Percentiles rank a stretch among this genome's conserved stretches.
Conservation (phyloP, 805 yeast genomes). For the Yarrowia yakushimensis region DNA sequence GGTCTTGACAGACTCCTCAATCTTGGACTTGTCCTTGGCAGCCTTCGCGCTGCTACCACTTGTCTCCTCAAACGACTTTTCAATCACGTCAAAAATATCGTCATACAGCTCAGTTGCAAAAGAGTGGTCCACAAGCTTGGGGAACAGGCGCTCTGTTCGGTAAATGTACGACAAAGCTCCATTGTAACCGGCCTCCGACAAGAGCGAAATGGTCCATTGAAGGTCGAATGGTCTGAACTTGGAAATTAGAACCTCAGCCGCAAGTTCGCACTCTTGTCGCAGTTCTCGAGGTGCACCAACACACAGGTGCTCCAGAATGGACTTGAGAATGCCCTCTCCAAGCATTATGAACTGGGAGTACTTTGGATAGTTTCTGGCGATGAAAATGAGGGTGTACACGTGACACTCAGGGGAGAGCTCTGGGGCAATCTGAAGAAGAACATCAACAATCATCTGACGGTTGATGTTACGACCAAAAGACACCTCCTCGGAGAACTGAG, state of each 20-base stretch:
- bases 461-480: conserved; percentile 43
- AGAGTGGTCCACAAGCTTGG: conserved; percentile 57
- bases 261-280: conserved; percentile 66
- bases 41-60: conserved; percentile 31
- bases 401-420: conserved; percentile 35
- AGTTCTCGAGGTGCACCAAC: conserved; percentile 31
- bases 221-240: conserved; percentile 58
- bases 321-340: conserved; percentile 54
- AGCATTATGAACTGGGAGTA: conserved; percentile 77
- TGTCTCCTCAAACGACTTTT: conserved; percentile 28
- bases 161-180: conserved; percentile 59
- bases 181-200: conserved; percentile 54
- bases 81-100: conserved; percentile 27
- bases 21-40: not conserved
- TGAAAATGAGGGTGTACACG: conserved; percentile 56
- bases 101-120: not conserved
- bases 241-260: conserved; percentile 68
- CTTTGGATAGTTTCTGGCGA: conserved; percentile 79
- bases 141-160: conserved; percentile 49
- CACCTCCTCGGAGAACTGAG: conserved; percentile 27
- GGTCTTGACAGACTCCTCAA: not conserved
- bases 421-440: conserved; percentile 57
- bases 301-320: conserved; percentile 52
- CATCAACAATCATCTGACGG: conserved; percentile 75
- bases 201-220: conserved; percentile 46